Evolutionary conservation across 371 early-diverging fungal genomes (phyloP).

Genomic region (Rhizopus stolonifer): DNA sequence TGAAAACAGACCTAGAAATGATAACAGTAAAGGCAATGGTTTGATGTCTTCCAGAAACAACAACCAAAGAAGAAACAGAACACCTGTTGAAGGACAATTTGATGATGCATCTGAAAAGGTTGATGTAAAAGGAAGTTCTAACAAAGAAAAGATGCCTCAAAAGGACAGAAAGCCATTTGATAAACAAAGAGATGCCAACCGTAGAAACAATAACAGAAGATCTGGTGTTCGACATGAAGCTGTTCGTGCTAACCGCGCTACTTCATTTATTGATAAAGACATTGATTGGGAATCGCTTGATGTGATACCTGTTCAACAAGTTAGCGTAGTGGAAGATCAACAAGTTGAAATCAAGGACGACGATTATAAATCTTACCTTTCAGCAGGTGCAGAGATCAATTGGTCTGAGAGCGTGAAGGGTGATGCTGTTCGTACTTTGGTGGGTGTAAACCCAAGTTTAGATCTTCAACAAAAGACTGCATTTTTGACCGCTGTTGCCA

Average conservation of each 20-base stretch:
- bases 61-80: slow-evolving; percentile 7
- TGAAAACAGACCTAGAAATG: slow-evolving; percentile 9
- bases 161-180: neutral
- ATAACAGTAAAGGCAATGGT: slow-evolving; percentile 4
- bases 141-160: neutral
- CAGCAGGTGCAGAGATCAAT: slow-evolving; percentile 20
- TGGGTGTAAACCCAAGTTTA: slow-evolving; percentile 42
- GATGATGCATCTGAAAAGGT: slow-evolving; percentile 20
- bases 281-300: slow-evolving; percentile 42
- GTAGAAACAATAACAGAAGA: slow-evolving; percentile 8
- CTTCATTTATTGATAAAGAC: slow-evolving; percentile 45
- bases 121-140: neutral
- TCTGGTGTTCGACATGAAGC: slow-evolving; percentile 12
- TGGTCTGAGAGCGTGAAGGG: slow-evolving; percentile 24
- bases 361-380: slow-evolving; percentile 37
- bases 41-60: slow-evolving; percentile 12
- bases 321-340: slow-evolving; percentile 11
- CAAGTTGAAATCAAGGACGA: slow-evolving; percentile 15
- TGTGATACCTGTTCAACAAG: neutral
- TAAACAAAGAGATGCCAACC: slow-evolving; percentile 1
- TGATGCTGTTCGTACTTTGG: slow-evolving; percentile 20
- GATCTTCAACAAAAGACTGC: slow-evolving; percentile 37
- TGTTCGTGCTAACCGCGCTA: slow-evolving; percentile 32
- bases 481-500: slow-evolving; percentile 35
- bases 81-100: slow-evolving; percentile 22